Evolutionary conservation across 2,329 filamentous ascomycete species (phyloP).

Genomic region (Apiospora marii): DNA sequence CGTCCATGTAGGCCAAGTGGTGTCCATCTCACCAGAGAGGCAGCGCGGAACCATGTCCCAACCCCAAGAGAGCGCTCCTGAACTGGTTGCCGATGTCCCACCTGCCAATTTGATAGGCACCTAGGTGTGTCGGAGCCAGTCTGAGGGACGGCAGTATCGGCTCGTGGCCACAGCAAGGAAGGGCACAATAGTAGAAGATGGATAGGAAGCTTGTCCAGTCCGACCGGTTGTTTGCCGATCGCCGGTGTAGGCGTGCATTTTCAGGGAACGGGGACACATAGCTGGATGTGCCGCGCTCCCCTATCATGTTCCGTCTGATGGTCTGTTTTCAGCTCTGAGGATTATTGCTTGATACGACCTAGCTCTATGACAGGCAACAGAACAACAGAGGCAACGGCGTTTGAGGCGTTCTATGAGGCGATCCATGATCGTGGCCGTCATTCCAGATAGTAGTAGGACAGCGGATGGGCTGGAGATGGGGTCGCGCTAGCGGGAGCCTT

Average conservation of each 20-base stretch:
- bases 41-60: background rate
- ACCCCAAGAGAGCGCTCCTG: background rate
- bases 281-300: background rate
- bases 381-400: no score
- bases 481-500: constrained; percentile 14
- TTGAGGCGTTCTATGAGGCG: background rate
- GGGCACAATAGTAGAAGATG: background rate
- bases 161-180: background rate
- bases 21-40: constrained; percentile 1
- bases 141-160: background rate
- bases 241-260: background rate
- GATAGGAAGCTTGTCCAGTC: background rate
- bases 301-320: background rate
- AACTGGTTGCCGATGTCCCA: background rate
- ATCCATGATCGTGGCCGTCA: constrained; percentile 13
- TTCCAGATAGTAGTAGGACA: background rate
- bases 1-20: background rate
- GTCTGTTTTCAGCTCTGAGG: background rate
- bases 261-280: background rate
- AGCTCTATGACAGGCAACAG: background rate
- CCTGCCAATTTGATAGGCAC: background rate
- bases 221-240: background rate
- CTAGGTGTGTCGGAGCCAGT: background rate
- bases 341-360: background rate
- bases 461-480: background rate